Conservation (phyloP, 306 rosid species). For the Prunus campanulata region DNA sequence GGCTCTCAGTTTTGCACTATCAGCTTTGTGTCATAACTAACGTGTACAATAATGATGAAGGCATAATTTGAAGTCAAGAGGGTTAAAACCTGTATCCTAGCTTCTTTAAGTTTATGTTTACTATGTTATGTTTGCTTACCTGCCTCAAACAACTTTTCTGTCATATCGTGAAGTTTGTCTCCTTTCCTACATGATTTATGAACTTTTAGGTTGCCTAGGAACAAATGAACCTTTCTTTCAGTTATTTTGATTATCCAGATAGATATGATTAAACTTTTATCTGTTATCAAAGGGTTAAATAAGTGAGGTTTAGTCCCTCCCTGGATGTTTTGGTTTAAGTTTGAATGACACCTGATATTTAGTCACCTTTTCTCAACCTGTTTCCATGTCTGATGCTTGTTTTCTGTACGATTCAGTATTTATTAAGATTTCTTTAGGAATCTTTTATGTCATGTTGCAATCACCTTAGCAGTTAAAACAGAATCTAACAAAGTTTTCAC, state of each 20-base stretch:
- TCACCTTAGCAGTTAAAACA: background rate
- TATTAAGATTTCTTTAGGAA: no score
- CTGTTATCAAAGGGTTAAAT: background rate
- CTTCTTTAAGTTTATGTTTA: background rate
- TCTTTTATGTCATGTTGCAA: background rate
- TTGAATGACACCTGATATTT: background rate
- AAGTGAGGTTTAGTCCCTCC: no score
- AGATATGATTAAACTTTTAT: background rate
- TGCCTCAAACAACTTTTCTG: background rate
- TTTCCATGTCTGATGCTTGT: no score
- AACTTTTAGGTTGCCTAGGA: background rate
- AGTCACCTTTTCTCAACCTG: no score
- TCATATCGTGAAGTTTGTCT: background rate
- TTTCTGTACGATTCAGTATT: no score
- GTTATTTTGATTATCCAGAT: background rate
- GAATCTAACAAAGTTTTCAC: background rate
- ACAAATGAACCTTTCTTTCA: background rate
- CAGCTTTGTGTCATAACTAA: background rate
- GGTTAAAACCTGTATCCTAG: background rate
- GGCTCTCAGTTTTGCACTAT: background rate
- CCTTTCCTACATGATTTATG: background rate
- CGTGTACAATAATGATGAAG: background rate
- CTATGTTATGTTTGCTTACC: background rate
- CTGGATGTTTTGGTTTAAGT: background rate
- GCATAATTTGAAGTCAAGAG: background rate